These are phyloP conservation scores for Cymbomonas tetramitiformis DNA, from an alignment of 139 green algal species.

Conservation along the genomic window DNA sequence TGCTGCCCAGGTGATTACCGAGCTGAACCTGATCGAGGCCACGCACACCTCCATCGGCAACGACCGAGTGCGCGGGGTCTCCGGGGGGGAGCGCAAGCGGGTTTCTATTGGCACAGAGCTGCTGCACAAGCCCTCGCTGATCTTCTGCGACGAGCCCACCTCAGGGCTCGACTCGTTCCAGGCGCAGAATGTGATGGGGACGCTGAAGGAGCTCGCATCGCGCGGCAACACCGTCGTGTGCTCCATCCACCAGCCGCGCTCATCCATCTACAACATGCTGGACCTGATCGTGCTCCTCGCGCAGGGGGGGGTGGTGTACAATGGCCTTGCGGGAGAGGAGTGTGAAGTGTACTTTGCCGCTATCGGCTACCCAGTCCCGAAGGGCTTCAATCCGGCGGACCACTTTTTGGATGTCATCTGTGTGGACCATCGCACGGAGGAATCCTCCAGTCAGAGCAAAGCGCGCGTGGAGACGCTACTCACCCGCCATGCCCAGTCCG, in stretches of 20 bases:
- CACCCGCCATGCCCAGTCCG: too few relatives aligned
- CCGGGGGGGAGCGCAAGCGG: conserved; percentile 64
- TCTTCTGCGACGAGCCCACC: conserved; percentile 61
- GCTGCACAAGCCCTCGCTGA: conserved; percentile 41
- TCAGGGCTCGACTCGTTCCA: conserved; percentile 48
- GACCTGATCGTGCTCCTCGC: conserved; percentile 49
- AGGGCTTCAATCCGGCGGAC: conserved; percentile 34
- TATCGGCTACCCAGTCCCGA: conserved; percentile 20
- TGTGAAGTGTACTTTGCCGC: conserved; percentile 16
- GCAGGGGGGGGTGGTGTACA: conserved; percentile 5
- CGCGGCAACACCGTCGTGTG: conserved; percentile 46
- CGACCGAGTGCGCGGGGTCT: conserved; percentile 40
- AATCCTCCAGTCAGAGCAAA: background rate
- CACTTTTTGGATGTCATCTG: conserved; percentile 35
- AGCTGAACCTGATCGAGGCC: conserved; percentile 36
- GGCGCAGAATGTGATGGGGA: conserved; percentile 48
- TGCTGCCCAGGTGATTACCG: conserved; percentile 8
- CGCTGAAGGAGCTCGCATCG: conserved; percentile 29
- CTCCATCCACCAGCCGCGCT: conserved; percentile 64
- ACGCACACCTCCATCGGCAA: conserved; percentile 43
- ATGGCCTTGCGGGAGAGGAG: background rate
- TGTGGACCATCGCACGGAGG: conserved; percentile 19
- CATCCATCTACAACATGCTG: conserved; percentile 48
- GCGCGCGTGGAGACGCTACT: too few relatives aligned
- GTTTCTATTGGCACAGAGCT: conserved; percentile 64